These are phyloP conservation scores for Rhododendron mucronatum DNA, from an alignment of 148 eudicot genomes.

Conservation along the genomic window DNA sequence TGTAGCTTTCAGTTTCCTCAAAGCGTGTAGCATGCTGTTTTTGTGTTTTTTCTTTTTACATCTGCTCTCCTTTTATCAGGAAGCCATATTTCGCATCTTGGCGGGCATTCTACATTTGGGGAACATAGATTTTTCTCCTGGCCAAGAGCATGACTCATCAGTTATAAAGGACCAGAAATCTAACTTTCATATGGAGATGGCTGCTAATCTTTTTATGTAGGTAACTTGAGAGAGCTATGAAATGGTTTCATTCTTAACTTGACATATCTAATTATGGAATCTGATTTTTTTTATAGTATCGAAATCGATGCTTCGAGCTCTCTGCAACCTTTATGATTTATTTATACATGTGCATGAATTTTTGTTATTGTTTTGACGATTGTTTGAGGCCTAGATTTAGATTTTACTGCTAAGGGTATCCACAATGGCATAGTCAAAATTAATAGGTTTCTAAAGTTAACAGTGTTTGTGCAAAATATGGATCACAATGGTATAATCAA, in stretches of 20 bases:
- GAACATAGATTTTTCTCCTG: constrained; percentile 84
- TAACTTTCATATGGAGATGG: constrained; percentile 80
- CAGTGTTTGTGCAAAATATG: too few relatives aligned
- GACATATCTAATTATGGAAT: neutral
- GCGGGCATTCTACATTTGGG: constrained; percentile 97
- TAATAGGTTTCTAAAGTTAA: too few relatives aligned
- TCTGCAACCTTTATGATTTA: neutral
- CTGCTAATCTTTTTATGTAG: constrained; percentile 83
- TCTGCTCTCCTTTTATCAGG: constrained; percentile 38
- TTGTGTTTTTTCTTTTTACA: neutral
- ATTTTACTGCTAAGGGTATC: too few relatives aligned
- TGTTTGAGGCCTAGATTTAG: too few relatives aligned
- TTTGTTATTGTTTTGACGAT: too few relatives aligned
- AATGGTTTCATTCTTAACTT: neutral
- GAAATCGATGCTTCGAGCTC: neutral
- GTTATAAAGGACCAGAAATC: constrained; percentile 73
- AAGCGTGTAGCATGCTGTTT: neutral
- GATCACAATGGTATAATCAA: too few relatives aligned
- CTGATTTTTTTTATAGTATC: neutral
- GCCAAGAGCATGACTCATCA: constrained; percentile 95
- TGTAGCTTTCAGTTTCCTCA: constrained; percentile 1
- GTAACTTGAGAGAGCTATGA: constrained; percentile 17
- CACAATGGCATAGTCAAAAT: too few relatives aligned
- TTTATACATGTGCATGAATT: too few relatives aligned
- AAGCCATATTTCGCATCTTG: constrained; percentile 93